Base-by-base conservation (phyloP, 148 eudicot genomes). In the Hydrangea macrophylla region DNA sequence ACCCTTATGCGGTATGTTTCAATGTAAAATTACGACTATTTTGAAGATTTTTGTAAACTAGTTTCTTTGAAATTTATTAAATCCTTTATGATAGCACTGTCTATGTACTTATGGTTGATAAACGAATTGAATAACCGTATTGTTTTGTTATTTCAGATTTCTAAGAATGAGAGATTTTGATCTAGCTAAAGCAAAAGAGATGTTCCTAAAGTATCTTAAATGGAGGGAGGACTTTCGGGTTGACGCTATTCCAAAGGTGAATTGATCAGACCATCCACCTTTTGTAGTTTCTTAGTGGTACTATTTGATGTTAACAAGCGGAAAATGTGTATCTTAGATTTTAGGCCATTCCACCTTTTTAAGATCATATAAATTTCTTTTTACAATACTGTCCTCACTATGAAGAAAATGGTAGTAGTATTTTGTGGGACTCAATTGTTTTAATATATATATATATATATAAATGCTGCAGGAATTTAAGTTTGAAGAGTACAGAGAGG, bases 151-250 rank as follows among this genome's bases (percentile, higher is more conserved):
- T 53, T 68, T 65, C 81, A 84, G 88, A 32, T 86, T 86, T 71
- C 55, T 86, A 30, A 75, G 82, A 27, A 81, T 74, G 85, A 79
- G 78, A 37, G 87, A 73, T 30, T 86, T 74, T 35, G 84, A 86
- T 75, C 64, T 81, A 23, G 11, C 4, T 23, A 86, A 83, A 70
- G 90, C 90, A 7, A 86, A 81, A 77, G 84, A 83, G 0, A 75
- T 81, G 55, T 81, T 79, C 70, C 18, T 80, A 42, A 78, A 81
- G 24, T 84, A 79, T 64, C 70, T 86, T 1, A 86, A 83, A 58
- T 86, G 90, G 90, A 64, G 87, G 64, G 71, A 79, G 60, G 87
- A 79, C 27, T 83, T 73, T 30, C 64, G 75, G 40, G 87, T 86
- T 72, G 90, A 86, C 50, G 50, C 72, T 27, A 76, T 86, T 58